Percentiles rank a stretch among this genome's conserved stretches.
Evolutionary conservation across 371 early-diverging fungal species (phyloP).

Genomic region (Mortierella sp.): DNA sequence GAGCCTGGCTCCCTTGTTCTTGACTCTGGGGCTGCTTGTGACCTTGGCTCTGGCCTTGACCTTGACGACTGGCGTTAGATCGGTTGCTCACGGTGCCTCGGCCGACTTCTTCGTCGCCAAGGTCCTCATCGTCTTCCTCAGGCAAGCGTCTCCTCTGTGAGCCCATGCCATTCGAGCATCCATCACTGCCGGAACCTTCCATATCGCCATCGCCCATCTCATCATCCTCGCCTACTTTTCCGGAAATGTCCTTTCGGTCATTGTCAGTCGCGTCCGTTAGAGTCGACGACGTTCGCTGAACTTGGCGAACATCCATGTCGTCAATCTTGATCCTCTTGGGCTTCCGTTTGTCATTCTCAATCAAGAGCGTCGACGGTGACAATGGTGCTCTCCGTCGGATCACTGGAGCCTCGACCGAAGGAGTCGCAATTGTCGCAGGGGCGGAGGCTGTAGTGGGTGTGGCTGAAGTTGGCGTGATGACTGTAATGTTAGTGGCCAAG

Average conservation of each 20-base stretch:
- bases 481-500: not conserved
- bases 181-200: not conserved
- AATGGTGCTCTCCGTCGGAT: constrained; percentile 10
- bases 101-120: constrained; percentile 13
- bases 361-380: not conserved
- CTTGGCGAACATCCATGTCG: constrained; percentile 39
- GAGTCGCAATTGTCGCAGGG: not conserved
- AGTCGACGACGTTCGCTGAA: constrained; percentile 30
- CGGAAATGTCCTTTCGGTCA: not conserved
- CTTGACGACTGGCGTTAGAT: not conserved
- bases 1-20: constrained; percentile 4
- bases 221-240: not conserved
- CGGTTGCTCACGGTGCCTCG: not conserved
- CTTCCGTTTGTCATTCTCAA: constrained; percentile 41
- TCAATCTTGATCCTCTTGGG: constrained; percentile 46
- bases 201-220: constrained; percentile 9
- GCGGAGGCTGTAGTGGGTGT: not conserved
- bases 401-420: not conserved
- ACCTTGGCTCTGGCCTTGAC: not conserved
- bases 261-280: constrained; percentile 3
- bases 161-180: constrained; percentile 3
- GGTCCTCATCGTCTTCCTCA: constrained; percentile 32
- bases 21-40: constrained; percentile 1
- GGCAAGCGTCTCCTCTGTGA: constrained; percentile 31
- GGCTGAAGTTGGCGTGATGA: not conserved